Evolutionary conservation across 2,329 filamentous ascomycete genomes (phyloP), one percentile per base, ranked within the genome.

Genomic region (Paecilomyces sp.): DNA sequence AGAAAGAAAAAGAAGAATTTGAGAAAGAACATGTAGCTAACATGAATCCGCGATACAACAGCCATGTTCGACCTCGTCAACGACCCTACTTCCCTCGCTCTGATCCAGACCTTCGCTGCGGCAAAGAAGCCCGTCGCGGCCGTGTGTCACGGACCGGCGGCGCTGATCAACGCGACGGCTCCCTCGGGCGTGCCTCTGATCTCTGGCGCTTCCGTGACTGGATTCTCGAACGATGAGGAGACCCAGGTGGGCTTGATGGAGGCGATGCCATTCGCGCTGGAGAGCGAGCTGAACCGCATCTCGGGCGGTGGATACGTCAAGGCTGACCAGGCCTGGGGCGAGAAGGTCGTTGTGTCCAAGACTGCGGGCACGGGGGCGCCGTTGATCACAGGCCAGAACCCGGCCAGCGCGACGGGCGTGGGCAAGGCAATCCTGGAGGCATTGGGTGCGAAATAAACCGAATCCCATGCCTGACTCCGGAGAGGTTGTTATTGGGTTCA

Each of bases 61-160:
- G 74, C 79, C 18, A 82, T 82, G 77, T 82, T 80, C 68, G 80
- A 82, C 61, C 77, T 82, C 22, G 74, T 74, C 53, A 70, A 68
- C 56, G 73, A 80, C 62, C 54, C 70, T 1, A 70, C 67, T 24
- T 79, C 77, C 15, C 73, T 80, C 41, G 64, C 74, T 13, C 66
- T 82, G 11, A 82, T 82, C 66, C 68, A 74, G 30, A 69, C 79
- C 52, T 82, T 82, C 66, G 79, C 77, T 56, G 74, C 77, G 7
- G 73, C 76, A 0, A 76, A 73, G 59, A 82, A 82, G 65, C 72
- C 80, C 62, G 74, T 82, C n/a, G 72, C 76, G 0, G 80, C 80
- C 1, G 79, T 82, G 61, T 81, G 79, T 68, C 80, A 82, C 65
- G 79, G 73, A 0, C 76, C 79, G 3, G 74, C 74, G 9, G 79